Evolutionary conservation across 1,139 yeast species (phyloP).

Genomic region (Yamadazyma dendronema): DNA sequence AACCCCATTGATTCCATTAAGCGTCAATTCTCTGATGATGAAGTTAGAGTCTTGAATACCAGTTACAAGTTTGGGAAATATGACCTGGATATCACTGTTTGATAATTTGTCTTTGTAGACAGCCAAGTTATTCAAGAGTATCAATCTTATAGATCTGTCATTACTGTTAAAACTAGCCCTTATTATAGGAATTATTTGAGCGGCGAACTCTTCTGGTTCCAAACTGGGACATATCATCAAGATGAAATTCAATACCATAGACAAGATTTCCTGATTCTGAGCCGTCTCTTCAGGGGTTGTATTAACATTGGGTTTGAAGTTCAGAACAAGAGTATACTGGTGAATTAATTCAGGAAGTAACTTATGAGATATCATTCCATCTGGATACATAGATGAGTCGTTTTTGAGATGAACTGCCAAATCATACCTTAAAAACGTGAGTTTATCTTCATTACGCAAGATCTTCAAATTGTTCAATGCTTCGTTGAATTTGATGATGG

Average conservation of each 20-base stretch:
- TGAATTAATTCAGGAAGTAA: slow-evolving; percentile 64
- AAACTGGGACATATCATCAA: slow-evolving; percentile 45
- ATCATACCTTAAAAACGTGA: slow-evolving; percentile 49
- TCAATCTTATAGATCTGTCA: slow-evolving; percentile 75
- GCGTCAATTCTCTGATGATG: slow-evolving; percentile 75
- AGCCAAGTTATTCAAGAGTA: slow-evolving; percentile 64
- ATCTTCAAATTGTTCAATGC: slow-evolving; percentile 54
- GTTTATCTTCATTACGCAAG: slow-evolving; percentile 47
- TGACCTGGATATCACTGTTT: slow-evolving; percentile 63
- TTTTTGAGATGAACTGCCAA: slow-evolving; percentile 24
- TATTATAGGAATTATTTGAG: slow-evolving; percentile 55
- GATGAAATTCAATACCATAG: slow-evolving; percentile 46
- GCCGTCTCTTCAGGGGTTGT: slow-evolving; percentile 29
- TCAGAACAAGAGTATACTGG: slow-evolving; percentile 29
- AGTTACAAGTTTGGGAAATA: slow-evolving; percentile 65
- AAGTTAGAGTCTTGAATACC: slow-evolving; percentile 88
- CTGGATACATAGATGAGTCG: slow-evolving; percentile 34
- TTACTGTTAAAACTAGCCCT: slow-evolving; percentile 61
- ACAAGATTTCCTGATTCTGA: slow-evolving; percentile 38
- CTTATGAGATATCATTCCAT: slow-evolving; percentile 59
- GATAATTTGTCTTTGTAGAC: slow-evolving; percentile 50
- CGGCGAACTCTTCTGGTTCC: slow-evolving; percentile 36
- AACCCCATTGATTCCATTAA: slow-evolving; percentile 64
- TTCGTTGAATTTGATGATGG: slow-evolving; percentile 46
- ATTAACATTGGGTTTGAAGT: slow-evolving; percentile 20